Evolutionary conservation across 2,329 filamentous ascomycete species (phyloP), one percentile per base, ranked within the genome.

Genomic region (Huntiella abstrusa): DNA sequence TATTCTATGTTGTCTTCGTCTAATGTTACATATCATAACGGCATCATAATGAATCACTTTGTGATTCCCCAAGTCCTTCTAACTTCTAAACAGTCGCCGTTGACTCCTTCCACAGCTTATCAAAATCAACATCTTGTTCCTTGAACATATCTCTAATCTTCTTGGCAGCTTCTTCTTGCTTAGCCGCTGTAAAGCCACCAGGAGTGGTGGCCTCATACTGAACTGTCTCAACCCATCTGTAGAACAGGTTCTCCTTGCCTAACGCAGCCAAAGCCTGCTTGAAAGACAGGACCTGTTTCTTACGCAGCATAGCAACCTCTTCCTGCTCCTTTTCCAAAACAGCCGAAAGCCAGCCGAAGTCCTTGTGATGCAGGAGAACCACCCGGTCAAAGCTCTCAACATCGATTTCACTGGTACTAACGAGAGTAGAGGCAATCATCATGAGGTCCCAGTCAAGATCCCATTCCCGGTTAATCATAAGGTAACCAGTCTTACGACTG

Each of bases 161-260:
- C 52, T 74, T 64, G 49, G 84, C 83, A 1, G 82, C 79, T 38
- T 68, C 71, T 47, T 73, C 67, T 61, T 93, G 85, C 55, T 76
- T 71, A 57, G 86, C 80, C 0, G 69, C 64, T 1, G 79, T 82
- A 57, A 93, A 92, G 0, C 83, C 83, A 13, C 80, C 83, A 0
- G 85, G 82, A 53, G 73, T 72, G 33, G 77, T 80, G 37, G 83
- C 80, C 62, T 94, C 86, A 56, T 77, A 92, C 62, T 95, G 86
- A 43, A 95, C 77, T 57, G 92, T 72, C 64, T 95, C 87, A 42
- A 94, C 83, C 85, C 86, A 94, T 47, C 80, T 75, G 64, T 83
- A 94, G 64, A 95, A 95, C 45, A 95, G 60, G 52, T 81, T 77
- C 60, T 94, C 87, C 62, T 94, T 93, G 38, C 81, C 85, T 60